Evolutionary conservation across 768 basidiomycete species (phyloP).

Genomic region (Leccinum rimulosum): DNA sequence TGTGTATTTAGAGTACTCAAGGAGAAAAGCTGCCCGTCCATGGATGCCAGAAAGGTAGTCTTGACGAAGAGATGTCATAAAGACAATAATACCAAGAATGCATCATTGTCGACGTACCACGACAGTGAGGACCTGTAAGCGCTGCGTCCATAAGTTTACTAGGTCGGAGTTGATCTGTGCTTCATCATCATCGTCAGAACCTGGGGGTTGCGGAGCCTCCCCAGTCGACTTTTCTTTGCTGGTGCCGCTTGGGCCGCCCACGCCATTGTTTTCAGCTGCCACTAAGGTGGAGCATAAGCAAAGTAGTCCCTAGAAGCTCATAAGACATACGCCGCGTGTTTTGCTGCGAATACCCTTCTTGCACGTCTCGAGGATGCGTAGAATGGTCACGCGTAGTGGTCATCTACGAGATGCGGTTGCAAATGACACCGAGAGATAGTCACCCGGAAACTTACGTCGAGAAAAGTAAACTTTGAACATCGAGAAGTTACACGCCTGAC

Average conservation of each 20-base stretch:
- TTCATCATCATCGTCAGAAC: slow-evolving; percentile 7
- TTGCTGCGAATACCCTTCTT: slow-evolving; percentile 5
- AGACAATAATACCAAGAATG: background rate
- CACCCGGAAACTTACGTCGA: background rate
- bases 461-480: background rate
- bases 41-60: slow-evolving; percentile 30
- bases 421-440: slow-evolving; percentile 4
- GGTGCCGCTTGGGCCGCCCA: slow-evolving; percentile 5
- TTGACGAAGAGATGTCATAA: slow-evolving; percentile 6
- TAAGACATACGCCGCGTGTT: slow-evolving; percentile 17
- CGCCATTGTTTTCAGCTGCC: slow-evolving; percentile 1
- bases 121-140: slow-evolving; percentile 28
- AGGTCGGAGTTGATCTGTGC: slow-evolving; percentile 17
- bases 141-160: slow-evolving; percentile 24
- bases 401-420: background rate
- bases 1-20: slow-evolving; percentile 24
- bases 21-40: slow-evolving; percentile 29
- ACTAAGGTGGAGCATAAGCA: slow-evolving; percentile 4
- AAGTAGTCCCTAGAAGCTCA: background rate
- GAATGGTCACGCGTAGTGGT: slow-evolving; percentile 1
- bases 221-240: slow-evolving; percentile 4
- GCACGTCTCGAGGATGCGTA: background rate
- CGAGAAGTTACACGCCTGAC: background rate
- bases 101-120: slow-evolving; percentile 19
- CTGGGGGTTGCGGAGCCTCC: background rate